Conservation (phyloP, 768 basidiomycete genomes). For the Tubosaeta sp. region DNA sequence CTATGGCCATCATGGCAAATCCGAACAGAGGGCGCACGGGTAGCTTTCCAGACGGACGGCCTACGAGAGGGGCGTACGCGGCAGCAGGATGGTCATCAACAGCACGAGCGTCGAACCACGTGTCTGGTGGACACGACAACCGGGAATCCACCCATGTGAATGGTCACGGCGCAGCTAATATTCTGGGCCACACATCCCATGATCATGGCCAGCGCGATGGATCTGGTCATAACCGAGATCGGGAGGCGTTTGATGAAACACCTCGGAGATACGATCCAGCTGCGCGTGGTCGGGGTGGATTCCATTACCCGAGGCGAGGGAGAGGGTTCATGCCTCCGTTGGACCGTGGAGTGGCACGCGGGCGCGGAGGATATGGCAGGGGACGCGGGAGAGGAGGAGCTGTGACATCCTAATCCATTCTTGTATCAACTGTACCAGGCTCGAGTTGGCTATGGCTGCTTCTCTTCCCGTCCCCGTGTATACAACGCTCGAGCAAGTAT, state of each 20-base stretch:
- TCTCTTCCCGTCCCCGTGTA: constrained; percentile 59
- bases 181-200: not conserved
- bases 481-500: constrained; percentile 52
- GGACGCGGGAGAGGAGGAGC: constrained; percentile 30
- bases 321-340: constrained; percentile 27
- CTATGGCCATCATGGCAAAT: constrained; percentile 73
- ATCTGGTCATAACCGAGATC: not conserved
- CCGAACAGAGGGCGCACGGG: constrained; percentile 48
- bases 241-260: constrained; percentile 2
- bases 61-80: constrained; percentile 8
- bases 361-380: constrained; percentile 25
- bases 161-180: not conserved
- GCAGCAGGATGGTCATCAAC: constrained; percentile 4
- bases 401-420: constrained; percentile 5
- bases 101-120: not conserved
- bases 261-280: constrained; percentile 2
- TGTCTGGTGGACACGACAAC: not conserved
- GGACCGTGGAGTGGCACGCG: constrained; percentile 30
- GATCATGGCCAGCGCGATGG: not conserved
- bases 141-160: constrained; percentile 3
- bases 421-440: not conserved
- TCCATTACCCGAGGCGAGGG: constrained; percentile 24
- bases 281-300: constrained; percentile 30
- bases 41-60: constrained; percentile 15
- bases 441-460: constrained; percentile 41